Base-by-base conservation (phyloP, 345 rosid genomes). In the Populus nigra region DNA sequence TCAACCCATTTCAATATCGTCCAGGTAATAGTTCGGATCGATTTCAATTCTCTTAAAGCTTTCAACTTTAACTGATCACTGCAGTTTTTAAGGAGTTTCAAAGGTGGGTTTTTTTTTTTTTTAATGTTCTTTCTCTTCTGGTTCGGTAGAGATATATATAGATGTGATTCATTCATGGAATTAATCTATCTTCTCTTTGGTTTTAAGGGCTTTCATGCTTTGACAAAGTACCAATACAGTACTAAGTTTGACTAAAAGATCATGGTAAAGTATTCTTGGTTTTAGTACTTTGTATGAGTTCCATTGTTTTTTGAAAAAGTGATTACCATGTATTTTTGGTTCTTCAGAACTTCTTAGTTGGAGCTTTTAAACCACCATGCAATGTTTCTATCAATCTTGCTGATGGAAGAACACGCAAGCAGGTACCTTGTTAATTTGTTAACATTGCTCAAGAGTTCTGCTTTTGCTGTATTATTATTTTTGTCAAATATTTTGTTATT, bases 331-430 rank as follows among this genome's bases (percentile, higher is more conserved):
- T 53, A 53, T 53, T 62, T 25, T 38, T 39, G 68, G 36, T 65
- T n/a, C 79, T 86, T 86, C 82, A 88, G 89, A 86, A 88, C 81
- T 86, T 79, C 69, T 55, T 88, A 69, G 63, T 81, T 27, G 91
- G 89, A 83, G 91, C 88, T 83, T 88, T 88, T 79, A 88, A 88
- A 83, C 89, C 89, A 15, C 88, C 89, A 39, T 88, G 89, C 61
- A 81, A 50, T 31, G 62, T 88, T 72, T 88, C 86, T 16, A 80
- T 88, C 73, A 38, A 73, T 43, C 84, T 88, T 57, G 75, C 84
- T 17, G 89, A 86, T 81, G 88, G 84, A 83, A 86, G 87, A 80
- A 85, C 79, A 70, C 85, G 86, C 45, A 85, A 86, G 81, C 87
- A 88, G 91, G 91, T 86, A 75, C 50, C 49, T 65, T 57, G 10